These are phyloP conservation scores for Suillus fuscotomentosus DNA, from an alignment of 768 basidiomycete genomes.

Conservation along the genomic window DNA sequence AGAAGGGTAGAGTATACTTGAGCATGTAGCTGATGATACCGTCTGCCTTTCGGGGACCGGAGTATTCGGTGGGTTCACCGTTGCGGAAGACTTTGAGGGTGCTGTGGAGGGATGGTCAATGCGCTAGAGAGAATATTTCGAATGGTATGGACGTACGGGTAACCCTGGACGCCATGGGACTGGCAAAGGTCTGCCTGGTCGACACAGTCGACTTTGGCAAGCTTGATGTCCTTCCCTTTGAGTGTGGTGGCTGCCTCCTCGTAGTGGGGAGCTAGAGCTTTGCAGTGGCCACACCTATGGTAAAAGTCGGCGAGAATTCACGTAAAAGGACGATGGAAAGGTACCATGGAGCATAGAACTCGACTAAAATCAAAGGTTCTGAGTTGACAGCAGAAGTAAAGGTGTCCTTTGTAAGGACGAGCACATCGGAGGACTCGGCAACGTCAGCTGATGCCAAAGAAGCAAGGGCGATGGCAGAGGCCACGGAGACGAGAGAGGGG, in stretches of 20 bases:
- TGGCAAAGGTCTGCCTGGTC: conserved; percentile 92
- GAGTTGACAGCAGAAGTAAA: conserved; percentile 66
- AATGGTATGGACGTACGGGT: conserved; percentile 64
- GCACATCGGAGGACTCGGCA: conserved; percentile 64
- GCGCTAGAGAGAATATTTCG: not conserved
- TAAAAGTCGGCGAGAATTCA: not conserved
- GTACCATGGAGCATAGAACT: conserved; percentile 93
- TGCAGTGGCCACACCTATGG: conserved; percentile 91
- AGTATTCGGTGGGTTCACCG: conserved; percentile 78
- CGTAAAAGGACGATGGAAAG: not conserved
- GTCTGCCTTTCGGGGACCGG: conserved; percentile 89
- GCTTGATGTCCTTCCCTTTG: conserved; percentile 85
- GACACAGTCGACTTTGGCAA: conserved; percentile 98
- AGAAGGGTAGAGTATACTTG: conserved; percentile 58
- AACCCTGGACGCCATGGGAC: conserved; percentile 84
- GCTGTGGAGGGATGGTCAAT: conserved; percentile 35
- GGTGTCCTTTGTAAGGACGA: conserved; percentile 65
- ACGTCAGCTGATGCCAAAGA: conserved; percentile 54
- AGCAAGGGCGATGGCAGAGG: conserved; percentile 53
- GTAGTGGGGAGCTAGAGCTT: conserved; percentile 91
- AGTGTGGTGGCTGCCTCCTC: conserved; percentile 92
- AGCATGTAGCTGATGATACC: conserved; percentile 96
- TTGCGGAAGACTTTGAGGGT: conserved; percentile 91
- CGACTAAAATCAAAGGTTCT: conserved; percentile 81
- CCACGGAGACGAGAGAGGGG: conserved; percentile 44